Conservation (phyloP, 2,329 filamentous ascomycete species). For the Cytospora paraplurivora region DNA sequence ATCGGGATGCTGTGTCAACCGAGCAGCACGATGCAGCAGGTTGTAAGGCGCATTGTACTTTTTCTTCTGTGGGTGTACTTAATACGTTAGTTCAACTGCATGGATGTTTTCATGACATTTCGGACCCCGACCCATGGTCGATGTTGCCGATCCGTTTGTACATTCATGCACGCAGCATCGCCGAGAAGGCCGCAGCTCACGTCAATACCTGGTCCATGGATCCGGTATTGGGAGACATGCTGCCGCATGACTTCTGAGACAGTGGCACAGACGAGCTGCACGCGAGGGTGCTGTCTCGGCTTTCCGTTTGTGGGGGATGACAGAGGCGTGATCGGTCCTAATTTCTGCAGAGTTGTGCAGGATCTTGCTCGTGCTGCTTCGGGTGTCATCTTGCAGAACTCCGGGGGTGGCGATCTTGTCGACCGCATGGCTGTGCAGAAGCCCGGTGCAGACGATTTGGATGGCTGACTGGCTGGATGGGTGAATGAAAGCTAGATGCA, state of each 20-base stretch:
- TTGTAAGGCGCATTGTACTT: neutral
- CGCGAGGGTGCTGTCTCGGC: slow-evolving; percentile 9
- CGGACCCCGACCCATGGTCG: neutral
- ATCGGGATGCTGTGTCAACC: slow-evolving; percentile 10
- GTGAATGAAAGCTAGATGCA: neutral
- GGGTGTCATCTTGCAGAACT: slow-evolving; percentile 4
- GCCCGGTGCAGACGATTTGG: neutral
- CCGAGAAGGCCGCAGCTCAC: neutral
- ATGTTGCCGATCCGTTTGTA: neutral
- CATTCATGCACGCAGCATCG: no score
- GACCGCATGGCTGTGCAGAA: neutral
- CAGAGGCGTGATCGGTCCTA: neutral
- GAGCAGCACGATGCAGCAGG: neutral
- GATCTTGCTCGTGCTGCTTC: slow-evolving; percentile 14
- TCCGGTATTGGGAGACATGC: neutral
- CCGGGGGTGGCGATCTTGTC: neutral
- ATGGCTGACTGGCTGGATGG: no score
- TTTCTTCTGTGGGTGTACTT: neutral
- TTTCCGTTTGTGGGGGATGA: neutral
- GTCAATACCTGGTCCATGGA: neutral
- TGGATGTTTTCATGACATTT: neutral
- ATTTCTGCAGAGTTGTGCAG: slow-evolving; percentile 19
- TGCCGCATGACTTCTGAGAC: slow-evolving; percentile 10
- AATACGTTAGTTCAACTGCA: neutral
- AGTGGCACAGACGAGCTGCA: neutral